Evolutionary conservation across 441 rosid species (phyloP).

Genomic region (Melastoma candidum): DNA sequence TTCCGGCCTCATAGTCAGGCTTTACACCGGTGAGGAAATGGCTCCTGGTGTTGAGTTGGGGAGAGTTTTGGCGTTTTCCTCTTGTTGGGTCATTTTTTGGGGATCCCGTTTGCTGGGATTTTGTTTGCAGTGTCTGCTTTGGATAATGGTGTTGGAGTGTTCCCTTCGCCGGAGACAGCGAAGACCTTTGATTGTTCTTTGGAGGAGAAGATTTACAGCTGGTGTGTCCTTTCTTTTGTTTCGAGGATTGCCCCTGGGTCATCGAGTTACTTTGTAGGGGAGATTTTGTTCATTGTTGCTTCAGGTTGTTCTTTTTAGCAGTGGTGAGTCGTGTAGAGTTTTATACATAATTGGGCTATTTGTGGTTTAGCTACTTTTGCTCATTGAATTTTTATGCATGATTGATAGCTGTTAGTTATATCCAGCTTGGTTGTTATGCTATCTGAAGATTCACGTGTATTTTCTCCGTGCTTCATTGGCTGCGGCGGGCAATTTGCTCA

Average conservation of each 20-base stretch:
- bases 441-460: not conserved
- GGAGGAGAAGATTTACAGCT: constrained; percentile 81
- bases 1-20: constrained; percentile 15
- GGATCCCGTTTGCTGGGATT: constrained; percentile 5
- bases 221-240: constrained; percentile 31
- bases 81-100: not conserved
- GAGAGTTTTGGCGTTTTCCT: not conserved
- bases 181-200: constrained; percentile 82
- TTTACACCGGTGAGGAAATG: constrained; percentile 25
- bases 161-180: constrained; percentile 67
- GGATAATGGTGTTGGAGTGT: constrained; percentile 39
- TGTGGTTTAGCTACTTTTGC: not conserved
- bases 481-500: not conserved
- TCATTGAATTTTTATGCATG: too few relatives aligned
- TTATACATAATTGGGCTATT: not conserved
- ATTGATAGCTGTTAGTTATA: too few relatives aligned
- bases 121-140: constrained; percentile 45
- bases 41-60: not conserved
- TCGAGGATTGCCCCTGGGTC: too few relatives aligned
- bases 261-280: too few relatives aligned
- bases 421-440: too few relatives aligned
- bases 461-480: not conserved
- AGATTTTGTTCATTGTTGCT: too few relatives aligned
- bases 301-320: too few relatives aligned
- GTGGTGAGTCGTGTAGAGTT: too few relatives aligned